These are phyloP conservation scores for Neurospora sp. DNA, from an alignment of 495 filamentous ascomycete species.

Conservation along the genomic window DNA sequence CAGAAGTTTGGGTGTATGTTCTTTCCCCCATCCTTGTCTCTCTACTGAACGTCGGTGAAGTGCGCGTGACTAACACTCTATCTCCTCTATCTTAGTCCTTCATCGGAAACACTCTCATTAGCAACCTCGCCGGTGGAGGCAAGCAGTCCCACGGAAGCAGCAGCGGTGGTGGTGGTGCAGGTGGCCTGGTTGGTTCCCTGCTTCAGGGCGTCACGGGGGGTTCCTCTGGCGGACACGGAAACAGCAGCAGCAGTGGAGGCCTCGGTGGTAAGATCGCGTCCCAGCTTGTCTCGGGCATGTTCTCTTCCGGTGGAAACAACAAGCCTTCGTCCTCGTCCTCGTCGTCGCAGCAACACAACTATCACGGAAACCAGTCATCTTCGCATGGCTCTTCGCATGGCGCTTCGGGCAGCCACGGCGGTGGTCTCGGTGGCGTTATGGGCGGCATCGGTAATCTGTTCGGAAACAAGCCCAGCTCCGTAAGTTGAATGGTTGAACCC, in stretches of 20 bases:
- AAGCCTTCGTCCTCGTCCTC: conserved; percentile 14
- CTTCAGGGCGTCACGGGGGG: conserved; percentile 22
- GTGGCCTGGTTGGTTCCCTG: conserved; percentile 26
- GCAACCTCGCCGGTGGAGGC: conserved; percentile 9
- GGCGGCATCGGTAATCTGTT: conserved; percentile 35
- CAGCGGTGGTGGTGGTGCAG: conserved; percentile 23
- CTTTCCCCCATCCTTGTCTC: not conserved
- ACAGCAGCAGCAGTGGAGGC: conserved; percentile 25
- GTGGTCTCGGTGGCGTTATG: conserved; percentile 34
- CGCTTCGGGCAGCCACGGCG: conserved; percentile 10
- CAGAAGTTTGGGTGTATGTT: conserved; percentile 37
- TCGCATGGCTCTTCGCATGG: conserved; percentile 15
- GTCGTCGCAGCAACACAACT: conserved; percentile 23
- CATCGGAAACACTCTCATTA: conserved; percentile 17
- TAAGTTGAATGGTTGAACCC: conserved; percentile 6
- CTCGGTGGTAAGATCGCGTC: conserved; percentile 33
- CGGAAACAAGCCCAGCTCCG: conserved; percentile 26
- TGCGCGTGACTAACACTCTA: not conserved
- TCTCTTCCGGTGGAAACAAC: conserved; percentile 25
- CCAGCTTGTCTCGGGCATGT: conserved; percentile 35
- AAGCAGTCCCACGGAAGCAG: not conserved
- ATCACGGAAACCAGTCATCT: conserved; percentile 23
- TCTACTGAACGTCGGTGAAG: not conserved
- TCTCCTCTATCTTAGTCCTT: conserved; percentile 9
- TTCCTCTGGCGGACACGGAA: conserved; percentile 16